These are phyloP conservation scores for Kappamyces sp. DNA, from an alignment of 192 early-diverging fungal genomes.

Conservation along the genomic window DNA sequence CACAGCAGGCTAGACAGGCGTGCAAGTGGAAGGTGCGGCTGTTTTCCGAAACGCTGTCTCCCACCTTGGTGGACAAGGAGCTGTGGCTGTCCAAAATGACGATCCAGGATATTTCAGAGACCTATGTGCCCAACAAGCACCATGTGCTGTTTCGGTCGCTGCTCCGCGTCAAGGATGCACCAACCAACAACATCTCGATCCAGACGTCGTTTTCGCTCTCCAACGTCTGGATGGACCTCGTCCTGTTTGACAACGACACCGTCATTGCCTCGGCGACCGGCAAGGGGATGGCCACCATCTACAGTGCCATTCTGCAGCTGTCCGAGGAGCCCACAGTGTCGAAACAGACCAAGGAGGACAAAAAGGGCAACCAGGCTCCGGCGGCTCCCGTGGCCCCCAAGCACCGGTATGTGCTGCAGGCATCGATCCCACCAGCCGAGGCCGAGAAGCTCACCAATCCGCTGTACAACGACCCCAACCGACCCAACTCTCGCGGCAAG, in stretches of 20 bases:
- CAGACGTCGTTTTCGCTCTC: conserved; percentile 45
- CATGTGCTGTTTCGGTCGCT: conserved; percentile 50
- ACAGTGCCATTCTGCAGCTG: conserved; percentile 30
- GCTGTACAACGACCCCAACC: conserved; percentile 16
- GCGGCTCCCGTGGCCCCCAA: conserved; percentile 18
- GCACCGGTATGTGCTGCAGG: conserved; percentile 50
- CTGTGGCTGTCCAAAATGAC: conserved; percentile 36
- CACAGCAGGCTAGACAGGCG: conserved; percentile 15
- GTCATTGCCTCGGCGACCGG: conserved; percentile 36
- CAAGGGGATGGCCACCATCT: conserved; percentile 36
- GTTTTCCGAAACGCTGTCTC: conserved; percentile 28
- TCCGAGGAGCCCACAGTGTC: conserved; percentile 24
- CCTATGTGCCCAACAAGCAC: conserved; percentile 50
- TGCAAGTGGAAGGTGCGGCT: conserved; percentile 50
- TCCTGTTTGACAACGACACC: conserved; percentile 52
- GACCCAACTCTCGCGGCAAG: conserved; percentile 32
- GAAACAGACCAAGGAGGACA: conserved; percentile 21
- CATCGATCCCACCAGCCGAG: conserved; percentile 27
- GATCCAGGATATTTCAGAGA: conserved; percentile 50
- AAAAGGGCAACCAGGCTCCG: conserved; percentile 34
- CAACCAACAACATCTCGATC: conserved; percentile 34
- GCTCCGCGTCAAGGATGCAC: conserved; percentile 45
- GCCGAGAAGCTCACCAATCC: conserved; percentile 8
- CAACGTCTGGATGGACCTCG: conserved; percentile 31
- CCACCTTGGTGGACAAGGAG: conserved; percentile 26